These are phyloP conservation scores for Jatropha podagrica DNA, from an alignment of 441 rosid species.

Conservation along the genomic window DNA sequence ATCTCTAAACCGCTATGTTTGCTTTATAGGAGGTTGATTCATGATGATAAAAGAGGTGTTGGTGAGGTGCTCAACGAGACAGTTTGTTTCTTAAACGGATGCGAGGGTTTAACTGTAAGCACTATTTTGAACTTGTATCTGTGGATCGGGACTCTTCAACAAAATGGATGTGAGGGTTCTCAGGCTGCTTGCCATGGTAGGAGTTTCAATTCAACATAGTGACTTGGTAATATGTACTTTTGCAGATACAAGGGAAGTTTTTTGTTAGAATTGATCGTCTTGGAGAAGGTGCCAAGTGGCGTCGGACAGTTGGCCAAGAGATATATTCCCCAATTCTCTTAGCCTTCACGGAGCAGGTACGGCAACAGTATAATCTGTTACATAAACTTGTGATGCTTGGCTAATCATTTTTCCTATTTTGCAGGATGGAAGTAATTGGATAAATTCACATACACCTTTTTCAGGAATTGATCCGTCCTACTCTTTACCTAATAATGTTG, in stretches of 20 bases:
- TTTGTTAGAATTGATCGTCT: conserved; percentile 40
- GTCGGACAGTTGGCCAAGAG: conserved; percentile 51
- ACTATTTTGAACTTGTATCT: conserved; percentile 12
- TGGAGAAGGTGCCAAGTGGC: conserved; percentile 59
- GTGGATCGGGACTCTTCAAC: conserved; percentile 14
- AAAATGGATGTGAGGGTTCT: not conserved
- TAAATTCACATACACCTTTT: conserved; percentile 34
- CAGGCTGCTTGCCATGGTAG: not conserved
- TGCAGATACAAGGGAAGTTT: conserved; percentile 46
- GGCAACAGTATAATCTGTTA: conserved; percentile 14
- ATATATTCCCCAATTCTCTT: conserved; percentile 51
- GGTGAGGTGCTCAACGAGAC: conserved; percentile 85
- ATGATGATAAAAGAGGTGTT: conserved; percentile 88
- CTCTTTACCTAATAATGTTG: conserved; percentile 45
- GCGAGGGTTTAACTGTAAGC: conserved; percentile 83
- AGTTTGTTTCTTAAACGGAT: conserved; percentile 57
- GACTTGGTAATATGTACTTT: conserved; percentile 11
- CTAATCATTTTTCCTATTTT: conserved; percentile 23
- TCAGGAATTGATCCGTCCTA: conserved; percentile 49
- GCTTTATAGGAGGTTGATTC: conserved; percentile 69
- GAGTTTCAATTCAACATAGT: not conserved
- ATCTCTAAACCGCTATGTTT: conserved; percentile 22
- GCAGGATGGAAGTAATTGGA: conserved; percentile 42
- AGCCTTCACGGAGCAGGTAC: conserved; percentile 57
- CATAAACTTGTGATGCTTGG: conserved; percentile 18